Conservation (phyloP, 768 basidiomycete genomes). For the Pisolithus tinctorius region DNA sequence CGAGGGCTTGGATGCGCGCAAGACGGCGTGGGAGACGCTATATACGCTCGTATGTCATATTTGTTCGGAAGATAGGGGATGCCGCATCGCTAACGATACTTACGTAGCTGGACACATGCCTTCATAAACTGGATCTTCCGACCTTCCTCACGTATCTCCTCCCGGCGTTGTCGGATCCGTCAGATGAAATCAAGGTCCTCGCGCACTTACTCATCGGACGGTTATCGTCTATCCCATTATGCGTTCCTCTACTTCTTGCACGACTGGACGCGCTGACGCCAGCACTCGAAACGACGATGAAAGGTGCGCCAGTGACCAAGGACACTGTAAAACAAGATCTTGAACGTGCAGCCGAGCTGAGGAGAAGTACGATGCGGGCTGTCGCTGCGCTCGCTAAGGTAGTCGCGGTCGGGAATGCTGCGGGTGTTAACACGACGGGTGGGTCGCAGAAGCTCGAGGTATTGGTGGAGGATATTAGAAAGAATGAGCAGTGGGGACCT, state of each 20-base stretch:
- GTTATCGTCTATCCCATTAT: conserved; percentile 64
- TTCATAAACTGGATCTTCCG: conserved; percentile 80
- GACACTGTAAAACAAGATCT: conserved; percentile 94
- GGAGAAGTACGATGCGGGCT: conserved; percentile 83
- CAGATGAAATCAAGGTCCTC: conserved; percentile 96
- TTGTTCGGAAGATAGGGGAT: background rate
- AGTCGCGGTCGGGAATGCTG: conserved; percentile 47
- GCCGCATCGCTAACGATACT: background rate
- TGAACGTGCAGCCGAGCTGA: conserved; percentile 83
- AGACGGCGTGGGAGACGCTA: conserved; percentile 96
- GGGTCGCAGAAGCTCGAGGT: conserved; percentile 56
- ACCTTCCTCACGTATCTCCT: conserved; percentile 79
- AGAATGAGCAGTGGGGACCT: conserved; percentile 54
- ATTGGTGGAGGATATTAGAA: conserved; percentile 70
- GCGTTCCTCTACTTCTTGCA: conserved; percentile 34
- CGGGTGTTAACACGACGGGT: conserved; percentile 20
- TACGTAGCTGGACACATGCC: conserved; percentile 80
- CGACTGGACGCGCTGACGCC: conserved; percentile 82
- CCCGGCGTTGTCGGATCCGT: conserved; percentile 78
- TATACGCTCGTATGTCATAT: conserved; percentile 71
- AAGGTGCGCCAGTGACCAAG: conserved; percentile 82
- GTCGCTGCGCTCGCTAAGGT: conserved; percentile 84
- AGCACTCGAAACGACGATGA: conserved; percentile 82
- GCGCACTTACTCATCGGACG: conserved; percentile 94
- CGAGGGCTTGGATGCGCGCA: conserved; percentile 92